Base-by-base conservation (phyloP, 2,329 filamentous ascomycete genomes). In the Cercospora sesami region DNA sequence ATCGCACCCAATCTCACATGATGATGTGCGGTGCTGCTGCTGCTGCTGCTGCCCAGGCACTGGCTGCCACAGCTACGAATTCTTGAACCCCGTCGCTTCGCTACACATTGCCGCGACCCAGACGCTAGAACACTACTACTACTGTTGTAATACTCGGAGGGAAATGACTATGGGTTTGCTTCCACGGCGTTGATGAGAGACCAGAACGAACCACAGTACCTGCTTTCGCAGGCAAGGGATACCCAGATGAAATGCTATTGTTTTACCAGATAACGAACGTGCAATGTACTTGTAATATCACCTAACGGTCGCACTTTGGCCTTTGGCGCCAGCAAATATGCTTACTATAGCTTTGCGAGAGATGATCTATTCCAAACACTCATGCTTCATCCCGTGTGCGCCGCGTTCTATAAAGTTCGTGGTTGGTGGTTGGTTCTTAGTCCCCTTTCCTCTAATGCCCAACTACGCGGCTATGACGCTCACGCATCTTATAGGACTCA, bases 171-270 rank as follows among this genome's bases (percentile, higher is more conserved):
- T 31, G 53, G 36, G 36, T 30, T 31, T 28, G 53, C 23, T 23
- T 51, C 16, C 23, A 30, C 21, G 31, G 57, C 42, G 28, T 66
- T 55, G 42, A 42, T 51, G 42, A 57, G 28, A 45, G 31, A 60
- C 16, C 18, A 26, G 31, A n/a, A 58, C n/a, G 53, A 58, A 58
- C n/a, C 58, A 61, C 57, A 58, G 58, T 30, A 61, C 42, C 30
- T 36, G 57, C 55, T 60, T 48, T 58, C 45, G 26, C 42, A 58
- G 53, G 53, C 53, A 30, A 28, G 53, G 53, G 53, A 58, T 58
- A 58, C 26, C 48, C 53, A 58, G 53, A 31, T 58, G 53, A n/a
- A 39, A 2, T 39, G 36, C 16, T 39, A 58, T 31, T 58, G 53
- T 26, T 30, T 58, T 58, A 31, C 6, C 26, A 58, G 23, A 58